phyloP scores from a whole-genome alignment of 805 yeast genomes.

The Saccharomycopsis fermentans region DNA sequence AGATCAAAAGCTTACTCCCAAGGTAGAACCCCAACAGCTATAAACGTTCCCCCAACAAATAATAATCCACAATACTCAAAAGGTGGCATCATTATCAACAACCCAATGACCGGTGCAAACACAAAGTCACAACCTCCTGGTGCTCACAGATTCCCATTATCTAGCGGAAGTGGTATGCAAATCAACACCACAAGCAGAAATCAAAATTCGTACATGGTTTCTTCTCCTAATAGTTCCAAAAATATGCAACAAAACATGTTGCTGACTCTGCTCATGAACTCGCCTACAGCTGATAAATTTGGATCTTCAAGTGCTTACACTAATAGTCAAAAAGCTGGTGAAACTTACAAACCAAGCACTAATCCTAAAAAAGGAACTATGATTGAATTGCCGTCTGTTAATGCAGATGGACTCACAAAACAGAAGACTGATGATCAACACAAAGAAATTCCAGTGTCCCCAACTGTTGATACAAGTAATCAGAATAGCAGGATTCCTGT shows the following conservation, averaged over 20 bases:
- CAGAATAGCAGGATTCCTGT: background rate
- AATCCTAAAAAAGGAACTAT: background rate
- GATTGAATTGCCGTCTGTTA: background rate
- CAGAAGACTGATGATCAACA: background rate
- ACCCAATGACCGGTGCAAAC: background rate
- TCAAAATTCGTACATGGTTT: background rate
- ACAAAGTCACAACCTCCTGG: background rate
- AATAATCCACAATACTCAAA: background rate
- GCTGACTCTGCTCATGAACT: background rate
- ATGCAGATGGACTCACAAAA: background rate
- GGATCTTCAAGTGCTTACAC: constrained; percentile 13
- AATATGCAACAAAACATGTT: constrained; percentile 10
- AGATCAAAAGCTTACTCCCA: background rate
- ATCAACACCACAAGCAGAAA: background rate
- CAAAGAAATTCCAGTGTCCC: background rate
- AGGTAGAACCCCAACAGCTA: background rate
- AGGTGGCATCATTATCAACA: background rate
- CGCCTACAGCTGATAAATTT: background rate
- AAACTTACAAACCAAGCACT: constrained; percentile 3
- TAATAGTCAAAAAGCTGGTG: constrained; percentile 15
- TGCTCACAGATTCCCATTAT: background rate
- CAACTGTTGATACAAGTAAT: background rate
- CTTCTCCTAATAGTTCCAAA: background rate
- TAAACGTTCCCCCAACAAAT: background rate
- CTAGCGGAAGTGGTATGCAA: background rate